Evolutionary conservation across 164 flowering plant species (phyloP), one percentile per base, ranked within the genome.

Genomic region (Vitis rotundifolia): DNA sequence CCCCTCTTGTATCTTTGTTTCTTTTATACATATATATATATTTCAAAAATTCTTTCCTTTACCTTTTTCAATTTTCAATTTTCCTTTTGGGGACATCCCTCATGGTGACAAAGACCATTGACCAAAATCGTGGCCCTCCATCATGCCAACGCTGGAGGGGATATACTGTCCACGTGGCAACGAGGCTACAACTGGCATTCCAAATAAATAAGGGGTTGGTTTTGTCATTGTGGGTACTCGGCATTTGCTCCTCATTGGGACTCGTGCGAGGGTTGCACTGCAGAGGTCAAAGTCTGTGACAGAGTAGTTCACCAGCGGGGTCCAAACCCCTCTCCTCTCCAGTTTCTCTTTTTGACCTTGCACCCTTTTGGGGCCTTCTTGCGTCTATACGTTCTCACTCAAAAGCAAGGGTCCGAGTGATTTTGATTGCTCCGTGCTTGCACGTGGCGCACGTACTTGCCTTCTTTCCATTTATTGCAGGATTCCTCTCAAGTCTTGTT

Each of bases 331-430:
- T 29, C 11, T 58, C 15, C 31, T 18, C 29, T 22, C 44, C 44
- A 6, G 29, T 55, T 64, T 48, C 28, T 66, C 67, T 67, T 67
- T 73, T 73, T 67, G 71, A 67, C 67, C 70, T 61, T 28, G 68
- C 57, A 22, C 18, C 49, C 66, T 74, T 66, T 74, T 67, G 67
- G 73, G 77, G 60, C 18, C 70, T 69, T 69, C 73, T 49, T 29
- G 9, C 64, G 61, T 75, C 77, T 63, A 29, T 2, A 47, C 10
- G 64, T 64, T 68, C 68, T 52, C 68, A 61, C 67, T 13, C 61
- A 52, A 37, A 60, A 16, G 53, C 70, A 67, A 22, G 0, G 29
- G 75, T 66, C 69, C 64, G 37, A 2, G 47, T 59, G 37, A 37
- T 5, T 37, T 37, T 37, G 44, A 5, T 37, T 37, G 44, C 6